phyloP scores from a whole-genome alignment of 371 early-diverging fungal species.

The Apophysomyces trapeziformis region DNA sequence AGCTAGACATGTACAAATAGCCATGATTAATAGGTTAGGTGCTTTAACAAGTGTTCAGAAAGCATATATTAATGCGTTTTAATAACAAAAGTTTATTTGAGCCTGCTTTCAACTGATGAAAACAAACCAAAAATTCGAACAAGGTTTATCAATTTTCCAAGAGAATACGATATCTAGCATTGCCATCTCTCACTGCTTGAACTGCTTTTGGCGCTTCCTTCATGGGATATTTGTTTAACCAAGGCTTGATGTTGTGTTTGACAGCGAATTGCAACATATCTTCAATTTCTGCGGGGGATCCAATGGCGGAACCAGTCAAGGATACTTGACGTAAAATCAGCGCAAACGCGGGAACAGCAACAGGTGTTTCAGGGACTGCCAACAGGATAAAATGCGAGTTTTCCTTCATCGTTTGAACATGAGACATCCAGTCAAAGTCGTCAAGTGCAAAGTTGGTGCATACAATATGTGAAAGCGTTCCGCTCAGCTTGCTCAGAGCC shows the following conservation, averaged over 20 bases:
- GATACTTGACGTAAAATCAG: constrained; percentile 46
- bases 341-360: constrained; percentile 38
- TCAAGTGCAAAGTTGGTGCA: constrained; percentile 48
- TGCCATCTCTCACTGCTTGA: constrained; percentile 62
- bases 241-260: constrained; percentile 64
- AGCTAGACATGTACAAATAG: too few relatives aligned
- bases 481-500: constrained; percentile 14
- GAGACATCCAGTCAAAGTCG: constrained; percentile 41
- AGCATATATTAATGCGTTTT: too few relatives aligned
- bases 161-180: constrained; percentile 71
- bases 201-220: constrained; percentile 65
- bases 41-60: too few relatives aligned
- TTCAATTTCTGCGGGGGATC: constrained; percentile 53
- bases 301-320: constrained; percentile 73
- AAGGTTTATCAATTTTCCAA: constrained; percentile 34
- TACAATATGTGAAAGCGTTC: constrained; percentile 23
- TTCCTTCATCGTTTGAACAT: constrained; percentile 41
- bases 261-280: constrained; percentile 78
- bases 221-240: constrained; percentile 69
- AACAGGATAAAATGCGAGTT: constrained; percentile 62
- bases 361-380: constrained; percentile 58
- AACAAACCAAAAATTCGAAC: too few relatives aligned
- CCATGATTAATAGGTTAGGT: too few relatives aligned
- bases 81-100: too few relatives aligned
- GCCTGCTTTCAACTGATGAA: too few relatives aligned